Evolutionary conservation across 139 green algal species (phyloP).

Genomic region (Gonium pectorale): DNA sequence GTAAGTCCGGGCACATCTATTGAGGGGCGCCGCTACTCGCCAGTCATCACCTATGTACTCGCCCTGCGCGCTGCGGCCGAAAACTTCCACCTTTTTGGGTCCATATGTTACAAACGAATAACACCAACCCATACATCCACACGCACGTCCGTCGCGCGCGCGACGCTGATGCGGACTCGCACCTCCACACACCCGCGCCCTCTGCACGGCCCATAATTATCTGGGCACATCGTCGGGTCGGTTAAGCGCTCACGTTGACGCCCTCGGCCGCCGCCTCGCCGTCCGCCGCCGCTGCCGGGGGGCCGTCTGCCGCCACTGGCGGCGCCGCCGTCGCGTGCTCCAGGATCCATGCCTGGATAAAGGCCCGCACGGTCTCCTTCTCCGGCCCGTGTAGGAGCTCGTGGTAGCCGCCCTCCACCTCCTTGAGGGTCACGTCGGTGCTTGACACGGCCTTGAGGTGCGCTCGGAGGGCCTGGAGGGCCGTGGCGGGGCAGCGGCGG

Average conservation of each 20-base stretch:
- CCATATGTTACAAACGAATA: too few species aligned
- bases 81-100: too few species aligned
- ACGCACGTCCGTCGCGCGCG: too few species aligned
- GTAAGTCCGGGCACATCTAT: too few species aligned
- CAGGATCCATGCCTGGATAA: slow-evolving; percentile 31
- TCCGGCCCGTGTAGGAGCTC: slow-evolving; percentile 38
- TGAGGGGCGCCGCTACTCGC: too few species aligned
- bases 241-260: background rate
- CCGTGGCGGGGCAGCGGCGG: background rate
- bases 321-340: background rate
- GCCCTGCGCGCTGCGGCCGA: too few species aligned
- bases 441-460: background rate
- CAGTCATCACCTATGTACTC: too few species aligned
- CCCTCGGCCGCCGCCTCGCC: too few species aligned
- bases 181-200: background rate
- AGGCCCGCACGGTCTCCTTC: slow-evolving; percentile 6
- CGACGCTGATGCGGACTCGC: too few species aligned
- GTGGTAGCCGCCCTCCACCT: slow-evolving; percentile 35
- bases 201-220: background rate
- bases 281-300: background rate
- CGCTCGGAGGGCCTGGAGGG: background rate
- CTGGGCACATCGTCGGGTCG: too few species aligned
- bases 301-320: too few species aligned
- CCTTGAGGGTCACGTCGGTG: slow-evolving; percentile 34
- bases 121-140: too few species aligned